Percentiles rank a stretch among this genome's conserved stretches.
Evolutionary conservation across 1,284 basidiomycete genomes (phyloP).

Genomic region (Leccinum pallidistipes): DNA sequence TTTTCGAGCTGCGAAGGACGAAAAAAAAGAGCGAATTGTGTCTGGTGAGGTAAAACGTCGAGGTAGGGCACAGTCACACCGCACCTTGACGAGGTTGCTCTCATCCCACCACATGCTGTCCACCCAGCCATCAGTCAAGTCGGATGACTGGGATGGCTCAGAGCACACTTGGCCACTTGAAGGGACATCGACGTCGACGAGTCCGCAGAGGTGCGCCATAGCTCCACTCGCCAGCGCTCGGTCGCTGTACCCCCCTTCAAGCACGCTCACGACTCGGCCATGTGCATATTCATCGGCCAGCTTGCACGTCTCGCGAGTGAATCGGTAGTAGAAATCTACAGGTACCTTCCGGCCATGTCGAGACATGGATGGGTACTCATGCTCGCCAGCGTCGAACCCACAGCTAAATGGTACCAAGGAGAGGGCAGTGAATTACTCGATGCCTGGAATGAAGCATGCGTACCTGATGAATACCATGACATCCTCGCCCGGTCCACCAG

Average conservation of each 20-base stretch:
- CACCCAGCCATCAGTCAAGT: conserved; percentile 24
- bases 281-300: conserved; percentile 69
- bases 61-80: not conserved
- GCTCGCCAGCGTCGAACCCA: conserved; percentile 93
- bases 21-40: not conserved
- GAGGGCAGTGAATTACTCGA: conserved; percentile 1
- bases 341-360: conserved; percentile 92
- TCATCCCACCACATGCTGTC: conserved; percentile 70
- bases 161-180: not conserved
- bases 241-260: conserved; percentile 96
- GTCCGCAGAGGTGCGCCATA: conserved; percentile 76
- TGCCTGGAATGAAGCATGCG: conserved; percentile 9
- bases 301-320: conserved; percentile 70
- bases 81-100: conserved; percentile 63
- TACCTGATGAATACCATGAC: conserved; percentile 87
- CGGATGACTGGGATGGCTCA: not conserved
- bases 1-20: conserved; percentile 60
- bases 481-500: conserved; percentile 65
- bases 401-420: conserved; percentile 44
- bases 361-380: conserved; percentile 92
- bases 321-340: conserved; percentile 82
- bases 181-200: conserved; percentile 42
- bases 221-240: conserved; percentile 80
- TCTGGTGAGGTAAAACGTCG: too few species aligned
- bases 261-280: conserved; percentile 81